Evolutionary conservation across 1,284 basidiomycete genomes (phyloP), one percentile per base, ranked within the genome.

Genomic region (Malassezia nana): DNA sequence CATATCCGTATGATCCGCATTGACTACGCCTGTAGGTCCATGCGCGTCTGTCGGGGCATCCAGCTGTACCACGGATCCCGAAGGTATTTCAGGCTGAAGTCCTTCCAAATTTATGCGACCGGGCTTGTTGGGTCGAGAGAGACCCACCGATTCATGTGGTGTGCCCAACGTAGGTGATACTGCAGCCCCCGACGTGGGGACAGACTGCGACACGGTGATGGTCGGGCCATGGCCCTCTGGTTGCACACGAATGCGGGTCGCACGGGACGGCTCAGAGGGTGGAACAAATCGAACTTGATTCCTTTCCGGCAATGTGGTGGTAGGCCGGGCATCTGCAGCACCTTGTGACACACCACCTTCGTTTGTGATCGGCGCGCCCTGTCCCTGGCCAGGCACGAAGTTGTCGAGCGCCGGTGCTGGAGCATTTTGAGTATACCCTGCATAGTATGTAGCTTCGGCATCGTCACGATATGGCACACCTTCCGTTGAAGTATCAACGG

Each of bases 71-170:
- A 55, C 20, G 7, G 46, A 39, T 15, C 22, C 31, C 39, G 63
- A 51, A 12, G 50, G 45, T 10, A 52, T 29, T 0, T 55, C 47
- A 0, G 61, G 59, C 25, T 62, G 56, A 9, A 64, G 63, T 18
- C 59, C 44, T 1, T 60, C 61, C 12, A 72, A 55, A 35, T 63
- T 62, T 32, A 73, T 65, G 6, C 65, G 67, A 1, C 70, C 70
- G 6, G 70, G 70, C 30, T 72, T 69, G 30, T 64, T 58, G 15
- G 56, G 49, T 0, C 70, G 53, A 18, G 59, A 55, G 6, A 71
- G 53, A 10, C 59, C 47, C 15, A 32, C 43, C 2, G 25, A 22
- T 20, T 38, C 26, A 13, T 40, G 30, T 10, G 31, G 32, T n/a
- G 12, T 20, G 16, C 16, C 16, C 5, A 30, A 9, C 7, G 26